phyloP scores from a whole-genome alignment of 2,329 filamentous ascomycete genomes.

The Scopulariopsis brevicaulis region DNA sequence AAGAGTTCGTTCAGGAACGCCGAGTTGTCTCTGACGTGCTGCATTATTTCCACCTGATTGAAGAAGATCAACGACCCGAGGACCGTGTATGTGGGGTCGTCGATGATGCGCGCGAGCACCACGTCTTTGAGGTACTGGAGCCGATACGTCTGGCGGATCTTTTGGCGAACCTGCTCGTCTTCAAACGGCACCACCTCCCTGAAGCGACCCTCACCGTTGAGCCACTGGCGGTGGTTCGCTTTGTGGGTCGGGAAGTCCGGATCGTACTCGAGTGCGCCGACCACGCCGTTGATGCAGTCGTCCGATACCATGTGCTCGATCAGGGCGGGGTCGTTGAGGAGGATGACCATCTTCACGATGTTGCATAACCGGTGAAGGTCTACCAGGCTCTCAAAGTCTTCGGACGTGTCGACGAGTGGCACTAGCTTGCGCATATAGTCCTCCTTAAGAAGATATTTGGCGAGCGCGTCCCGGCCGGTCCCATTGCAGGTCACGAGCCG shows the following conservation, averaged over 20 bases:
- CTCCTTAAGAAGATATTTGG: constrained; percentile 75
- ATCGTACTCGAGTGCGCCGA: constrained; percentile 94
- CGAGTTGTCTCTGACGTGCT: constrained; percentile 77
- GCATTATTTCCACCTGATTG: constrained; percentile 96
- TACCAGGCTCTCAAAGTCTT: constrained; percentile 76
- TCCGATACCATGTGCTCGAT: constrained; percentile 92
- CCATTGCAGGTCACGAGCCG: constrained; percentile 64
- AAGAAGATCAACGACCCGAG: constrained; percentile 98
- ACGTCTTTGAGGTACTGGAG: constrained; percentile 96
- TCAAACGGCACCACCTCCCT: constrained; percentile 95
- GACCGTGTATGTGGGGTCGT: constrained; percentile 95
- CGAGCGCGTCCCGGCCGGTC: constrained; percentile 71
- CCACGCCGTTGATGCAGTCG: constrained; percentile 78
- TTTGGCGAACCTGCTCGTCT: constrained; percentile 67
- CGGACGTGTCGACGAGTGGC: constrained; percentile 75
- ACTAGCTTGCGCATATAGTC: constrained; percentile 83
- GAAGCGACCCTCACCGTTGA: constrained; percentile 78
- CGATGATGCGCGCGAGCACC: constrained; percentile 89
- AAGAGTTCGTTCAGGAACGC: constrained; percentile 79
- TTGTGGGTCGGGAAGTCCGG: constrained; percentile 97
- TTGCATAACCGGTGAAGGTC: constrained; percentile 90
- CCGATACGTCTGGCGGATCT: constrained; percentile 94
- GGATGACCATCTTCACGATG: constrained; percentile 93
- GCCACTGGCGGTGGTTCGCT: constrained; percentile 89
- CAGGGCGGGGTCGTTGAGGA: constrained; percentile 88